Conservation (phyloP, 169 alveolate species). For the Plasmodium knowlesi region DNA sequence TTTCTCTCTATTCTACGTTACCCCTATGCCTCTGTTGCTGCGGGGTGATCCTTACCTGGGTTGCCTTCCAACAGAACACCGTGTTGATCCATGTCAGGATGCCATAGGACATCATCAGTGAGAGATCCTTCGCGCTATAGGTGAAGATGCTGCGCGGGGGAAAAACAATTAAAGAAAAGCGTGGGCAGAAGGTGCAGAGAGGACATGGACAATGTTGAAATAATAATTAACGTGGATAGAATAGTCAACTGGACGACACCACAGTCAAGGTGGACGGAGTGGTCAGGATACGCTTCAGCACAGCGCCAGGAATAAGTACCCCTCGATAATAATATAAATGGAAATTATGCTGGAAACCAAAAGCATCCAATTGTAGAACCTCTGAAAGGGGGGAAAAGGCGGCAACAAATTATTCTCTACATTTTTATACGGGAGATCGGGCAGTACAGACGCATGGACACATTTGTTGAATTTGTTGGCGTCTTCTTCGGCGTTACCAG, state of each 20-base stretch:
- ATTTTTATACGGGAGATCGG: neutral
- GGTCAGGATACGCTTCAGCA: neutral
- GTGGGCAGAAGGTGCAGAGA: neutral
- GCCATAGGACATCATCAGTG: slow-evolving; percentile 16
- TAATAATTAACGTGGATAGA: neutral
- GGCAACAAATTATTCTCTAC: neutral
- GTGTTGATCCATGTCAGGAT: slow-evolving; percentile 16
- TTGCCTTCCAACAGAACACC: slow-evolving; percentile 39
- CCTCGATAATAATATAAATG: slow-evolving; percentile 28
- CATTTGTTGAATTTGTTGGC: neutral
- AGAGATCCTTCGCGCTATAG: neutral
- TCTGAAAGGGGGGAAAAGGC: neutral
- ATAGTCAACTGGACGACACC: too few species aligned
- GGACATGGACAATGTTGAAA: neutral
- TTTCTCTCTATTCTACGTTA: neutral
- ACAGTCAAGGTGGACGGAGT: too few species aligned
- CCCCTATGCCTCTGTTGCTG: neutral
- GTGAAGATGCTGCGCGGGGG: slow-evolving; percentile 22
- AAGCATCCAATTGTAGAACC: slow-evolving; percentile 71
- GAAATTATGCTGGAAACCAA: slow-evolving; percentile 57
- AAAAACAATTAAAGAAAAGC: neutral
- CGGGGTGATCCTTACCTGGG: slow-evolving; percentile 22
- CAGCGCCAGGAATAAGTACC: slow-evolving; percentile 7
- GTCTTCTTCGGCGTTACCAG: slow-evolving; percentile 6
- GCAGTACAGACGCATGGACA: neutral